phyloP scores from a whole-genome alignment of 306 rosid genomes.

The Acacia melanoxylon region DNA sequence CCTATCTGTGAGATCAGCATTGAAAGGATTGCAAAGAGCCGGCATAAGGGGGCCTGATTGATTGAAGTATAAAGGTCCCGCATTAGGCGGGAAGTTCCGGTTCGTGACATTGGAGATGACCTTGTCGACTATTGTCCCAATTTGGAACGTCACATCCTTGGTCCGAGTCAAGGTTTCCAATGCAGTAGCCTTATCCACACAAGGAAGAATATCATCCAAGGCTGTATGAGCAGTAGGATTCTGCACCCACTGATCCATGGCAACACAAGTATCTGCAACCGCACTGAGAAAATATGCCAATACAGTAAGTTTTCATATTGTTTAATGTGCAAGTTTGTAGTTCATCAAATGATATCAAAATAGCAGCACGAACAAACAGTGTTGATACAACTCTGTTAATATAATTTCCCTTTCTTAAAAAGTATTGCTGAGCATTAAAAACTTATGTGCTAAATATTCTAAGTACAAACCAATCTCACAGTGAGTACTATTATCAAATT shows the following conservation, averaged over 20 bases:
- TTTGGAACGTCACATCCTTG: constrained; percentile 56
- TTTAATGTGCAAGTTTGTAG: background rate
- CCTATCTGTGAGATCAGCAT: constrained; percentile 44
- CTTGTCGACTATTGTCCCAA: constrained; percentile 45
- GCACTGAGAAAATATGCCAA: constrained; percentile 51
- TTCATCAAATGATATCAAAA: constrained; percentile 5
- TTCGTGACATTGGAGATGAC: constrained; percentile 49
- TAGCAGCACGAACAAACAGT: background rate
- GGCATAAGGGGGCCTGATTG: constrained; percentile 86
- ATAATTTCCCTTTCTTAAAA: background rate
- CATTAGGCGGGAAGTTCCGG: constrained; percentile 39
- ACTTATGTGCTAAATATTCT: background rate
- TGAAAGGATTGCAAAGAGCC: constrained; percentile 68
- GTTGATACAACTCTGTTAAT: background rate
- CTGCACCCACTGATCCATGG: constrained; percentile 89
- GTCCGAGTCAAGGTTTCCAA: constrained; percentile 58
- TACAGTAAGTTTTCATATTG: constrained; percentile 17
- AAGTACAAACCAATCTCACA: background rate
- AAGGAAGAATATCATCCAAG: constrained; percentile 85
- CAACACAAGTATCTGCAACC: constrained; percentile 81
- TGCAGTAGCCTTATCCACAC: constrained; percentile 84
- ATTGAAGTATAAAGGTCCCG: constrained; percentile 55
- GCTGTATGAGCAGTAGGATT: constrained; percentile 82
- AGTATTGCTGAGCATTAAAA: background rate
- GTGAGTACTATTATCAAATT: background rate